A percentile compares a stretch with the other conserved stretches of the same genome.
These are phyloP conservation scores for Aphanomyces stellatus DNA, from an alignment of 352 stramenopile species.

Conservation along the genomic window DNA sequence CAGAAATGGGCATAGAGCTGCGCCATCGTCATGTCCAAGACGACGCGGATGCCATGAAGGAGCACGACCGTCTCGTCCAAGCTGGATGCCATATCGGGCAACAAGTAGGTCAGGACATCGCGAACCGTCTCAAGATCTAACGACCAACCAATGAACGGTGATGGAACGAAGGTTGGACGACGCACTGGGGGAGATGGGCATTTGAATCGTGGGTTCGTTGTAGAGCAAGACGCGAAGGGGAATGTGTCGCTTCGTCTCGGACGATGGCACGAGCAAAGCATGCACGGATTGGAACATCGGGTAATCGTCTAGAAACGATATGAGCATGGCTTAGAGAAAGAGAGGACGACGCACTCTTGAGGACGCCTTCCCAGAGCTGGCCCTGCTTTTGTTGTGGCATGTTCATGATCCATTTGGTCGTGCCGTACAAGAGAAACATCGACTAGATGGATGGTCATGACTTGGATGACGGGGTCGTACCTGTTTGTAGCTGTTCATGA, in stretches of 20 bases:
- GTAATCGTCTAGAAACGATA: conserved; percentile 26
- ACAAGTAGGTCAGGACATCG: conserved; percentile 43
- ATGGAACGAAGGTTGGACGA: background rate
- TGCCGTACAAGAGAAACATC: conserved; percentile 59
- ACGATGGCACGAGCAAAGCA: conserved; percentile 27
- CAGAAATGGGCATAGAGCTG: conserved; percentile 52
- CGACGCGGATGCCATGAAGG: conserved; percentile 52
- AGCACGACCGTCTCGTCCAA: conserved; percentile 26
- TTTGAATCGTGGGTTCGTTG: conserved; percentile 49
- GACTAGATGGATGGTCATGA: conserved; percentile 20
- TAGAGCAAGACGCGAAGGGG: conserved; percentile 57
- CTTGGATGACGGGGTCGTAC: background rate
- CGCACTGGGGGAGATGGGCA: conserved; percentile 42
- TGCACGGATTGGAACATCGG: conserved; percentile 30
- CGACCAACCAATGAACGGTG: background rate
- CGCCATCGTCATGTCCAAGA: conserved; percentile 38
- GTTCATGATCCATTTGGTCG: conserved; percentile 72
- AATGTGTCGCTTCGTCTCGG: conserved; percentile 34
- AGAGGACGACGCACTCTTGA: conserved; percentile 37
- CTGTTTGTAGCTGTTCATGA: conserved; percentile 83
- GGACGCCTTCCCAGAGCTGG: conserved; percentile 71
- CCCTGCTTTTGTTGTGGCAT: conserved; percentile 70
- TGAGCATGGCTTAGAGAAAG: background rate
- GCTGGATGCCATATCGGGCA: conserved; percentile 52
- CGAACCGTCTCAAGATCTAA: conserved; percentile 30